Evolutionary conservation across 2,329 filamentous ascomycete species (phyloP).

Genomic region (Aspergillus amoenus): DNA sequence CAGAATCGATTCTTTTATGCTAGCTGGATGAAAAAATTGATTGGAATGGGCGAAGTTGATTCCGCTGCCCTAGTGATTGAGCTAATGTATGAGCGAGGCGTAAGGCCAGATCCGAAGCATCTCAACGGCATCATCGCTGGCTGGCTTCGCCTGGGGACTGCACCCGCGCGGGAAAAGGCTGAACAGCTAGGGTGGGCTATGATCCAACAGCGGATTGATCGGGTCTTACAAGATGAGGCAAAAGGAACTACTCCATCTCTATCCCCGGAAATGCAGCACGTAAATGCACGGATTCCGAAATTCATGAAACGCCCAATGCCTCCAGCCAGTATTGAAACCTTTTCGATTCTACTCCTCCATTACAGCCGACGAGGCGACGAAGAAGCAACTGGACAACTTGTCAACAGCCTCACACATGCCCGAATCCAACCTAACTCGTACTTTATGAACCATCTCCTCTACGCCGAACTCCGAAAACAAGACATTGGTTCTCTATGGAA

Average conservation of each 20-base stretch:
- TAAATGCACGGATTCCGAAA: conserved; percentile 32
- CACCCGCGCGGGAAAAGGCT: conserved; percentile 58
- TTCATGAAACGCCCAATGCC: conserved; percentile 48
- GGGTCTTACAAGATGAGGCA: conserved; percentile 49
- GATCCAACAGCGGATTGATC: conserved; percentile 67
- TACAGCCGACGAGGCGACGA: conserved; percentile 65
- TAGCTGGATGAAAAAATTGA: conserved; percentile 83
- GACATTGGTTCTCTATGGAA: conserved; percentile 55
- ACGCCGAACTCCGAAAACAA: conserved; percentile 62
- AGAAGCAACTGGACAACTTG: conserved; percentile 58
- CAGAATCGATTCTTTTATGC: conserved; percentile 80
- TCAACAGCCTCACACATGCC: conserved; percentile 61
- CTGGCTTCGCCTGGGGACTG: conserved; percentile 66
- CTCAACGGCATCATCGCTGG: conserved; percentile 80
- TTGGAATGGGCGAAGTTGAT: conserved; percentile 68
- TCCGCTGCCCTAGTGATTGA: conserved; percentile 71
- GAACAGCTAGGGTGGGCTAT: conserved; percentile 73
- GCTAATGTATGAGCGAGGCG: conserved; percentile 69
- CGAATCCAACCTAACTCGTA: conserved; percentile 68
- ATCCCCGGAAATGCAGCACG: conserved; percentile 28
- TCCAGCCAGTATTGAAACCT: conserved; percentile 72
- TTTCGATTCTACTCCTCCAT: conserved; percentile 70
- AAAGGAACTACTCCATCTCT: conserved; percentile 20
- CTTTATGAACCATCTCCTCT: conserved; percentile 77
- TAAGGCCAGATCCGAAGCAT: conserved; percentile 70